These are phyloP conservation scores for Osmanthus fragrans DNA, from an alignment of 257 asterid genomes.

Conservation along the genomic window DNA sequence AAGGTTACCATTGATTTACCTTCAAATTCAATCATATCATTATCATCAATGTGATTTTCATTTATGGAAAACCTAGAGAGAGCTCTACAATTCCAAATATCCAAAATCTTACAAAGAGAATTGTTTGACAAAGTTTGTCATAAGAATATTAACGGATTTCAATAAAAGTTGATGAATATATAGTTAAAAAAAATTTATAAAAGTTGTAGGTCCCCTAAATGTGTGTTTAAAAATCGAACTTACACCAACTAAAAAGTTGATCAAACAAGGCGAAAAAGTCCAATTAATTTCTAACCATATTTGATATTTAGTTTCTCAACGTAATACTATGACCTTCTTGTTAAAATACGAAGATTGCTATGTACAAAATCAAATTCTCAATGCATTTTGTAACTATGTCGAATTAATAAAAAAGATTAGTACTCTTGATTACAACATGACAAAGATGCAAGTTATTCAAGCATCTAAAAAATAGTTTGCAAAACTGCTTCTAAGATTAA, in stretches of 20 bases:
- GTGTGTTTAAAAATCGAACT: no score
- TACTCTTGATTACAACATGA: not conserved
- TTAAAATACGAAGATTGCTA: not conserved
- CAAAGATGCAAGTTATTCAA: no score
- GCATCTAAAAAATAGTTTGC: no score
- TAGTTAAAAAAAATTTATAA: no score
- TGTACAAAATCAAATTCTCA: not conserved
- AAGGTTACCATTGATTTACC: not conserved
- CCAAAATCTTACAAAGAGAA: not conserved
- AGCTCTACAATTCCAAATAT: not conserved
- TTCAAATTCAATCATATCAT: not conserved
- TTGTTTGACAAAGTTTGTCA: no score
- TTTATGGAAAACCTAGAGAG: not conserved
- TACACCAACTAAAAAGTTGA: no score
- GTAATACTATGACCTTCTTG: not conserved
- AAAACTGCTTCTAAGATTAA: no score
- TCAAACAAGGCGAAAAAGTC: not conserved
- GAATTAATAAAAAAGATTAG: no score
- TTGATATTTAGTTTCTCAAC: no score
- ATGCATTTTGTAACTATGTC: not conserved
- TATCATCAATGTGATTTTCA: not conserved
- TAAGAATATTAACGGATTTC: no score
- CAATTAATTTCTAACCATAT: not conserved
- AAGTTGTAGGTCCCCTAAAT: no score
- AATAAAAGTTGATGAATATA: no score